Evolutionary conservation across 148 eudicot genomes (phyloP).

Genomic region (Diospyros lotus): DNA sequence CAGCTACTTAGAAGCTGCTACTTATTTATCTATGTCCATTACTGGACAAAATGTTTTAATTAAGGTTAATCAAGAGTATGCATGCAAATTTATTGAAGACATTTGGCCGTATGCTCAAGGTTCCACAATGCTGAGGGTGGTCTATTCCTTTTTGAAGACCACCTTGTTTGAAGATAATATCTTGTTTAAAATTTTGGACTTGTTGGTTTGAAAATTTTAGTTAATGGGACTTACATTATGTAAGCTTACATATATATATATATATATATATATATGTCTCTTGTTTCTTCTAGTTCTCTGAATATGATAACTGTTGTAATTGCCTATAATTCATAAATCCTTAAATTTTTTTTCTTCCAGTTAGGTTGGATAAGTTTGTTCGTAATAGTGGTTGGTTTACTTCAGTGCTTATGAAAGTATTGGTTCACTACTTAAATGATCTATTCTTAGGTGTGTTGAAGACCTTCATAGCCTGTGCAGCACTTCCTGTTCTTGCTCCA

Average conservation of each 20-base stretch:
- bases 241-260: no score
- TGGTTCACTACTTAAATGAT: background rate
- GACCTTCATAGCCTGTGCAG: background rate
- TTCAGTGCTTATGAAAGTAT: background rate
- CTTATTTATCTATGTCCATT: no score
- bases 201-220: background rate
- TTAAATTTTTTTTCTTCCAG: background rate
- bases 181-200: background rate
- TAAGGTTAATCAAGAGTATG: no score
- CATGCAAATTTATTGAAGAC: no score
- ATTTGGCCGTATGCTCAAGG: no score
- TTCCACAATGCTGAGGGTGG: no score
- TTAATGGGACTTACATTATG: background rate
- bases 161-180: no score
- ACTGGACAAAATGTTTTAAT: no score
- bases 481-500: background rate
- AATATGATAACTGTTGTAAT: background rate
- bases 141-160: no score
- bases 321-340: background rate
- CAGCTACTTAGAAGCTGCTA: no score
- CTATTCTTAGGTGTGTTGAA: background rate
- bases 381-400: background rate
- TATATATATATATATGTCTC: background rate
- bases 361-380: background rate
- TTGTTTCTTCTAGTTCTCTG: background rate